phyloP scores from a whole-genome alignment of 2,329 filamentous ascomycete genomes.

The Colletotrichum horii region DNA sequence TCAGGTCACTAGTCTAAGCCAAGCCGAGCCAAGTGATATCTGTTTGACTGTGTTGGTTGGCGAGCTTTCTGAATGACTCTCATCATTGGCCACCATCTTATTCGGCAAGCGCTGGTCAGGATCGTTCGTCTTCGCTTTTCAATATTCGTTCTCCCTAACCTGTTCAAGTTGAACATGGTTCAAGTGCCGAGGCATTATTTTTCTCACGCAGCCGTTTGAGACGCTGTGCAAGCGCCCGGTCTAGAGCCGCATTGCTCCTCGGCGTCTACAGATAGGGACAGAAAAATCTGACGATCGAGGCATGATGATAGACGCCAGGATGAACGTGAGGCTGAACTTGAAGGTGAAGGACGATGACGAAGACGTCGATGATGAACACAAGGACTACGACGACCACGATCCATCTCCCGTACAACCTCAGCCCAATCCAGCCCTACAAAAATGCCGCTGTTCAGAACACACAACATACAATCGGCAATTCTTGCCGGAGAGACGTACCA shows the following conservation, averaged over 20 bases:
- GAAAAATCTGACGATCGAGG: background rate
- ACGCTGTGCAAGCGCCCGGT: background rate
- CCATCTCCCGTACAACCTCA: background rate
- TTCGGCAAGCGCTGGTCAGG: background rate
- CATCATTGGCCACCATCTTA: background rate
- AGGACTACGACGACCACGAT: background rate
- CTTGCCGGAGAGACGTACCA: background rate
- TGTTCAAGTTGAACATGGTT: background rate
- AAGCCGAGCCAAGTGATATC: background rate
- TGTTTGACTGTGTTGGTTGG: background rate
- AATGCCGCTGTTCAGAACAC: background rate
- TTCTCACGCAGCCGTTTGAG: background rate
- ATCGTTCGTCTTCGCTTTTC: background rate
- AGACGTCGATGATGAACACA: background rate
- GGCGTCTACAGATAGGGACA: background rate
- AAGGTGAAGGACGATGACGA: background rate
- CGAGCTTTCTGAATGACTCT: background rate
- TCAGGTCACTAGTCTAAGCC: background rate
- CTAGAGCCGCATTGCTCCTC: background rate
- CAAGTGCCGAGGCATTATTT: background rate
- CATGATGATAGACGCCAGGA: background rate
- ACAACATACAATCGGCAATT: background rate
- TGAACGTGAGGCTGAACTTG: background rate
- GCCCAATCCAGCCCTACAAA: background rate
- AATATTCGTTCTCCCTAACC: background rate